Conservation (phyloP, 495 filamentous ascomycete species). For the Evernia prunastri region DNA sequence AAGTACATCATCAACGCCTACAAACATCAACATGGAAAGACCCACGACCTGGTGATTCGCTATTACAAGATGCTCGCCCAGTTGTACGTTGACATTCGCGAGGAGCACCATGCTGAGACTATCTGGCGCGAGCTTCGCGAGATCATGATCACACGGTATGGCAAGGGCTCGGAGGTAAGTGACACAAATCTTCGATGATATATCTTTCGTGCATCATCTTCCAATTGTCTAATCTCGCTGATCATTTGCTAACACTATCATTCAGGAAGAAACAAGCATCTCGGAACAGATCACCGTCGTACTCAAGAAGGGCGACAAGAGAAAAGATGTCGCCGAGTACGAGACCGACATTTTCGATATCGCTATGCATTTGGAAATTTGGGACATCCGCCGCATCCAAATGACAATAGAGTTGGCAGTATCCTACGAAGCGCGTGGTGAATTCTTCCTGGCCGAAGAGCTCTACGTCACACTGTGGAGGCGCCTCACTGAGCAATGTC, state of each 20-base stretch:
- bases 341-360: constrained; percentile 43
- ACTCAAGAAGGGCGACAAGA: constrained; percentile 42
- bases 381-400: constrained; percentile 48
- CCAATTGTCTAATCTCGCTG: neutral
- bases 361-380: constrained; percentile 43
- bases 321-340: constrained; percentile 47
- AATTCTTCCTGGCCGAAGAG: constrained; percentile 38
- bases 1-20: constrained; percentile 50
- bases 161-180: constrained; percentile 42
- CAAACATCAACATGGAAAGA: constrained; percentile 46
- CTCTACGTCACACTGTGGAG: constrained; percentile 44
- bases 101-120: constrained; percentile 44
- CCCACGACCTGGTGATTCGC: constrained; percentile 49
- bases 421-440: constrained; percentile 40
- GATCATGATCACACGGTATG: constrained; percentile 47
- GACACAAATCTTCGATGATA: neutral
- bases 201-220: neutral
- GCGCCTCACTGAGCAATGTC: constrained; percentile 35
- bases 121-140: constrained; percentile 51
- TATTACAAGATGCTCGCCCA: constrained; percentile 50
- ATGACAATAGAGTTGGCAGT: constrained; percentile 42
- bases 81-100: constrained; percentile 48
- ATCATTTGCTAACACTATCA: neutral
- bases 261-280: constrained; percentile 33
- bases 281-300: constrained; percentile 45